Conservation (phyloP, 129 eudicot species). For the Rutidosis leptorrhynchoides region DNA sequence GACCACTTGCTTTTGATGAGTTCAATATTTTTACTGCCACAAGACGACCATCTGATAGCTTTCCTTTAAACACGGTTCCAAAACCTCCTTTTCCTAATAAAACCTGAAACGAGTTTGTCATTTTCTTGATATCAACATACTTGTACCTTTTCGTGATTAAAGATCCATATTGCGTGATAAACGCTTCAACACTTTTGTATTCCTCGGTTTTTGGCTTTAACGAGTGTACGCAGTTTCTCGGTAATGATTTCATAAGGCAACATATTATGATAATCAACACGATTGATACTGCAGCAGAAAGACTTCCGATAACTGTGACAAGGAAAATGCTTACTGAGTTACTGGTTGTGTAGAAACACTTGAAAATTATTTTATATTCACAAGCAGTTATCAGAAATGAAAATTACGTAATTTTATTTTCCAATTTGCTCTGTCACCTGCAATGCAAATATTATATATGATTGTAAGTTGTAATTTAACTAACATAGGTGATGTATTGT, state of each 20-base stretch:
- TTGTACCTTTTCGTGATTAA: constrained; percentile 19
- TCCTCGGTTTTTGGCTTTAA: constrained; percentile 21
- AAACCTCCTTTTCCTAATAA: constrained; percentile 32
- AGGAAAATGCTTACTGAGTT: no score
- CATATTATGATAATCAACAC: not conserved
- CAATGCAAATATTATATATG: no score
- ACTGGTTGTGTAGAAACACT: no score
- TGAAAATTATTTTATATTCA: no score
- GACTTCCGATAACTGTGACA: not conserved
- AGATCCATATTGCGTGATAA: constrained; percentile 15
- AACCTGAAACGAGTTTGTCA: constrained; percentile 27
- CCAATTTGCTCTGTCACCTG: no score
- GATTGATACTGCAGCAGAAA: not conserved
- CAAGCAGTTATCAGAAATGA: no score
- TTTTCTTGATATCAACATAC: constrained; percentile 24
- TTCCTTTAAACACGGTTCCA: constrained; percentile 36
- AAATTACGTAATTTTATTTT: no score
- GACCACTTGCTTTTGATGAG: constrained; percentile 28
- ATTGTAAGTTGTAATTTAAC: no score
- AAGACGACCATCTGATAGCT: constrained; percentile 10
- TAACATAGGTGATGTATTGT: no score
- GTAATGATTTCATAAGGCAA: not conserved
- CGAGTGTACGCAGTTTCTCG: not conserved
- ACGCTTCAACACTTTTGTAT: no score
- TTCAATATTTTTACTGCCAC: constrained; percentile 34